Base-by-base conservation (phyloP, 805 yeast species). In the Clavispora santaluciae region DNA sequence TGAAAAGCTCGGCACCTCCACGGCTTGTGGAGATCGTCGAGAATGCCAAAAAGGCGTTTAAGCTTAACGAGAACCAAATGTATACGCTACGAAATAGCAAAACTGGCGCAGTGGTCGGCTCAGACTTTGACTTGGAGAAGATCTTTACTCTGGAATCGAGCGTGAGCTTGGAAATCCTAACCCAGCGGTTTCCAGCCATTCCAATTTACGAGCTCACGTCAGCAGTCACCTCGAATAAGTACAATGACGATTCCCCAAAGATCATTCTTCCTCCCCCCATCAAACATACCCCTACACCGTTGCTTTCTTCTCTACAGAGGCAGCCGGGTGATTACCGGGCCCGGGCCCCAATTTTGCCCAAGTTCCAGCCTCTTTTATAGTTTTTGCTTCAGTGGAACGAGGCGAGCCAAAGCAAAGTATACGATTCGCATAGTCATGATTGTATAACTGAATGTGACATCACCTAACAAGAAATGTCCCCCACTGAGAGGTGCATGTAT, bases 1-100 rank as follows among this genome's bases (percentile, higher is more conserved):
- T 79, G 4, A 60, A 70, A 35, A 76, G 79, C 47, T 77, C 83
- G 34, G 83, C 95, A 0, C 83, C 95, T 6, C 98, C 98, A 2
- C 82, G 93, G 0, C 64, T 81, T 29, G 54, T 73, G 22, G 98
- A 90, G 60, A 63, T 90, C n/a, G 52, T 88, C 10, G 86, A 84
- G 42, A 89, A 88, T 56, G 88, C 87, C 12, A 78, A 78, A 40
- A 68, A 73, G 38, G 85, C 90, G 18, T 90, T 90, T 59, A 73
- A 76, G 23, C 62, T 68, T 22, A 44, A 38, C 20, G 45, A 38
- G 13, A 43, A 42, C 29, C 52, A 46, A 25, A 50, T 46, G 13
- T 47, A 66, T 33, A 64, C 64, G 8, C 44, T 68, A 33, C 50
- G 59, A 31, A 56, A 64, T 38, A 26, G 47, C 35, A 48, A 42